Evolutionary conservation across 495 filamentous ascomycete species (phyloP).

Genomic region (Hapsidospora chrysogenum): DNA sequence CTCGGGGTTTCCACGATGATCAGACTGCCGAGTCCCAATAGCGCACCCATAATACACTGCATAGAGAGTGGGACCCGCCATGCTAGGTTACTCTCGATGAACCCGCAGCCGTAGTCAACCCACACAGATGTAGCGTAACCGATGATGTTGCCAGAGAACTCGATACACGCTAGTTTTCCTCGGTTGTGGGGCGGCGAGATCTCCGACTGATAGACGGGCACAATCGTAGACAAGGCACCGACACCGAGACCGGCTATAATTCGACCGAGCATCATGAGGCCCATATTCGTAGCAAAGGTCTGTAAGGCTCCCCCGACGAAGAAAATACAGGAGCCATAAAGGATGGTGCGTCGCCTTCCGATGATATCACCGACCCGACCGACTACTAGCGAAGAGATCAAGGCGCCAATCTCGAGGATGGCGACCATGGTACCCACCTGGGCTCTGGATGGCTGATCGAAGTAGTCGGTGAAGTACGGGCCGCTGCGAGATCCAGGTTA

Average conservation of each 20-base stretch:
- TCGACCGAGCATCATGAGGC: conserved; percentile 84
- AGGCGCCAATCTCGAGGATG: conserved; percentile 84
- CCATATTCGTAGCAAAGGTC: conserved; percentile 61
- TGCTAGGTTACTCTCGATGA: conserved; percentile 65
- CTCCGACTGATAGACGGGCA: conserved; percentile 95
- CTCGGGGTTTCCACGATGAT: conserved; percentile 93
- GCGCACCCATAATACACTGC: conserved; percentile 83
- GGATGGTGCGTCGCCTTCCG: conserved; percentile 75
- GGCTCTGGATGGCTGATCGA: conserved; percentile 67
- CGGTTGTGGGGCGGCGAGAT: conserved; percentile 94
- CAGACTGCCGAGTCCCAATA: conserved; percentile 71
- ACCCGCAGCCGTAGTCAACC: conserved; percentile 96
- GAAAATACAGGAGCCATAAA: conserved; percentile 88
- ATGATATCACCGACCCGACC: conserved; percentile 84
- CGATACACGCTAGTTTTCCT: conserved; percentile 90
- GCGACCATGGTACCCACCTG: conserved; percentile 93
- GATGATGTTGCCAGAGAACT: conserved; percentile 92
- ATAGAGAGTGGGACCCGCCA: conserved; percentile 86
- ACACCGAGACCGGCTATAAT: conserved; percentile 89
- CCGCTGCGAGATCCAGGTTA: conserved; percentile 46
- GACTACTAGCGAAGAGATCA: conserved; percentile 79
- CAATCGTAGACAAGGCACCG: conserved; percentile 88
- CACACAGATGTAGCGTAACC: conserved; percentile 94
- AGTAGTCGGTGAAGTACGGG: conserved; percentile 75
- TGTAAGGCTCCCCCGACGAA: conserved; percentile 81